Percentiles rank a stretch among this genome's conserved stretches.
Evolutionary conservation across 2,329 filamentous ascomycete genomes (phyloP).

Genomic region (Coniochaeta sp.): DNA sequence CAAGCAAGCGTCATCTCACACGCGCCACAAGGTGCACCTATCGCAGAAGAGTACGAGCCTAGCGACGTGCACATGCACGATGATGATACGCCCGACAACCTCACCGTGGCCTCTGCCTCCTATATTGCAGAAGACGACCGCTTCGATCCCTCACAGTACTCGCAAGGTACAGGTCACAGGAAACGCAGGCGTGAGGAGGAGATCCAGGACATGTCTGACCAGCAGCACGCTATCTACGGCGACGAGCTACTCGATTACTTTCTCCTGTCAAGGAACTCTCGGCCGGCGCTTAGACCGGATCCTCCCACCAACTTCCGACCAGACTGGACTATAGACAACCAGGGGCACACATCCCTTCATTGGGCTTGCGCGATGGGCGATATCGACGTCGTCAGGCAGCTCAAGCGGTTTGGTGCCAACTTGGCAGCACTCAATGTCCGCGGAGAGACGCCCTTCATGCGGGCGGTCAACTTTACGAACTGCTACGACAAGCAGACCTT

Average conservation of each 20-base stretch:
- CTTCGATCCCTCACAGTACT: conserved; percentile 60
- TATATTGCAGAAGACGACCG: conserved; percentile 80
- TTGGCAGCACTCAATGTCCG: conserved; percentile 63
- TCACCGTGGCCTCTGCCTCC: conserved; percentile 76
- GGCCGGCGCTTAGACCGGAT: conserved; percentile 63
- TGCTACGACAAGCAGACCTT: conserved; percentile 93
- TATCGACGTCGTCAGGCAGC: conserved; percentile 79
- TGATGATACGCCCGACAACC: conserved; percentile 76
- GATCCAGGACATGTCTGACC: conserved; percentile 60
- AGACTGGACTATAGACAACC: conserved; percentile 87
- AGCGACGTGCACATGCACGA: conserved; percentile 58
- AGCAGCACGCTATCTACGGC: conserved; percentile 84
- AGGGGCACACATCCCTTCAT: conserved; percentile 86
- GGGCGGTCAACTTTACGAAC: conserved; percentile 92
- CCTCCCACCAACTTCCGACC: conserved; percentile 83
- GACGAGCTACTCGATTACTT: conserved; percentile 96
- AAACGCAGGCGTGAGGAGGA: conserved; percentile 73
- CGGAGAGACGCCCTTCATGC: conserved; percentile 89
- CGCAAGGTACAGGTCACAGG: conserved; percentile 49
- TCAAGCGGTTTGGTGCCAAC: conserved; percentile 74
- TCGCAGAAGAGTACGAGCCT: conserved; percentile 57
- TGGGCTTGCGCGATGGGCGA: conserved; percentile 99
- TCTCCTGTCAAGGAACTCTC: conserved; percentile 75
- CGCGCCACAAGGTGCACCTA: conserved; percentile 15
- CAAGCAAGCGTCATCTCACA: conserved; percentile 14